Evolutionary conservation across 371 early-diverging fungal species (phyloP).

Genomic region (Apophysomyces sp.): DNA sequence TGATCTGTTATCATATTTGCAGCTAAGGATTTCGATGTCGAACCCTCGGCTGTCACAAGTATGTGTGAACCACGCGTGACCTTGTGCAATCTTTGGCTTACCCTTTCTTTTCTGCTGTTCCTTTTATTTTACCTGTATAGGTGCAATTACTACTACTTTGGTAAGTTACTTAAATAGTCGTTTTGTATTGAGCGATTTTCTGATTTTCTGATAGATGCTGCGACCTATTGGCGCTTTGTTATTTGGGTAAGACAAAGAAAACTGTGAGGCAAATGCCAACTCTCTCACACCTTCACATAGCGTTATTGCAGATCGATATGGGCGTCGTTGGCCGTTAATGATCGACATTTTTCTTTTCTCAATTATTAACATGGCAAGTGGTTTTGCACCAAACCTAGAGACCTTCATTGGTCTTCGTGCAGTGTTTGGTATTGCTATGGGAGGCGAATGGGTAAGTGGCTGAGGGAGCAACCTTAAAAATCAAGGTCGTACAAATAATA

Average conservation of each 20-base stretch:
- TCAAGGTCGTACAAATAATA: not conserved
- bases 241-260: conserved; percentile 45
- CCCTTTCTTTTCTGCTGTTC: not conserved
- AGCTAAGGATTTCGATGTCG: conserved; percentile 49
- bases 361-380: conserved; percentile 58
- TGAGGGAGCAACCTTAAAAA: not conserved
- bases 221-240: conserved; percentile 67
- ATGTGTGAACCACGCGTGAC: conserved; percentile 7
- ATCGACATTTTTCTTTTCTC: conserved; percentile 62
- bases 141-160: conserved; percentile 36
- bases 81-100: not conserved
- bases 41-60: conserved; percentile 52
- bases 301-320: conserved; percentile 59
- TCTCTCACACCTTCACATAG: conserved; percentile 7
- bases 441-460: conserved; percentile 59
- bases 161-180: conserved; percentile 6
- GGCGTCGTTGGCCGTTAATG: conserved; percentile 66
- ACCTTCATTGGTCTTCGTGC: conserved; percentile 53
- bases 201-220: conserved; percentile 32
- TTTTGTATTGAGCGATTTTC: not conserved
- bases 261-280: not conserved
- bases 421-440: conserved; percentile 73
- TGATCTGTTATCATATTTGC: conserved; percentile 10
- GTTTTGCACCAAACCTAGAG: conserved; percentile 55
- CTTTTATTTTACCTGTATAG: conserved; percentile 10